phyloP scores from a whole-genome alignment of 257 asterid species.

The Paraleonurus japonicus region DNA sequence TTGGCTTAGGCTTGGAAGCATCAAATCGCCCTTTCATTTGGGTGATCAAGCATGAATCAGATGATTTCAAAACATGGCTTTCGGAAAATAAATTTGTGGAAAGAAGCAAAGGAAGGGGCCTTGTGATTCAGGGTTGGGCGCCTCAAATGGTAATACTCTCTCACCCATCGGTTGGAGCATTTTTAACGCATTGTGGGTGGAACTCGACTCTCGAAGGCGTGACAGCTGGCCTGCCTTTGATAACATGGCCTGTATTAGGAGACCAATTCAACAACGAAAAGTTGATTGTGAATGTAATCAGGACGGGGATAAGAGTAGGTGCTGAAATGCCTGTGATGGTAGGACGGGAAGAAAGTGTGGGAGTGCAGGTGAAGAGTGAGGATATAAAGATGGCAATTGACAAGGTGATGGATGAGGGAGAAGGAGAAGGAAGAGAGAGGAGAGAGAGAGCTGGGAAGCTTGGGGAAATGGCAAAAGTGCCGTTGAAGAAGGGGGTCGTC shows the following conservation, averaged over 20 bases:
- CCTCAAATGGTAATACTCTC: conserved; percentile 33
- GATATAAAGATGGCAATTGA: conserved; percentile 7
- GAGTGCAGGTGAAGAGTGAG: conserved; percentile 30
- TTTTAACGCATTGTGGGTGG: conserved; percentile 69
- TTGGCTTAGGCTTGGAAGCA: conserved; percentile 30
- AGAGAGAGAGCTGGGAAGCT: conserved; percentile 40
- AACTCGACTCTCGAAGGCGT: conserved; percentile 59
- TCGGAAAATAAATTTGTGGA: conserved; percentile 35
- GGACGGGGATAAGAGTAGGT: conserved; percentile 49
- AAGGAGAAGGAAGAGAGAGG: conserved; percentile 38
- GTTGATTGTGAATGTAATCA: conserved; percentile 40
- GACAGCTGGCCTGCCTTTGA: conserved; percentile 47
- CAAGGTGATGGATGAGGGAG: conserved; percentile 35
- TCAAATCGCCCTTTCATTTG: conserved; percentile 27
- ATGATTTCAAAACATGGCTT: conserved; percentile 37
- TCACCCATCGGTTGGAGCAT: conserved; percentile 23
- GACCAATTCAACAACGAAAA: conserved; percentile 69
- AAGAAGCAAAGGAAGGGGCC: conserved; percentile 27
- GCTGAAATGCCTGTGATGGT: conserved; percentile 32
- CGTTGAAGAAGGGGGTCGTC: conserved; percentile 31
- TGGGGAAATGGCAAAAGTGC: conserved; percentile 42
- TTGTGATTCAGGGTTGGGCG: conserved; percentile 36
- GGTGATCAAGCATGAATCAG: conserved; percentile 20
- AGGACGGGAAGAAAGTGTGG: conserved; percentile 40
- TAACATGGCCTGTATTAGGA: conserved; percentile 55